These are phyloP conservation scores for Clathrus columnatus DNA, from an alignment of 768 basidiomycete genomes.

Conservation along the genomic window DNA sequence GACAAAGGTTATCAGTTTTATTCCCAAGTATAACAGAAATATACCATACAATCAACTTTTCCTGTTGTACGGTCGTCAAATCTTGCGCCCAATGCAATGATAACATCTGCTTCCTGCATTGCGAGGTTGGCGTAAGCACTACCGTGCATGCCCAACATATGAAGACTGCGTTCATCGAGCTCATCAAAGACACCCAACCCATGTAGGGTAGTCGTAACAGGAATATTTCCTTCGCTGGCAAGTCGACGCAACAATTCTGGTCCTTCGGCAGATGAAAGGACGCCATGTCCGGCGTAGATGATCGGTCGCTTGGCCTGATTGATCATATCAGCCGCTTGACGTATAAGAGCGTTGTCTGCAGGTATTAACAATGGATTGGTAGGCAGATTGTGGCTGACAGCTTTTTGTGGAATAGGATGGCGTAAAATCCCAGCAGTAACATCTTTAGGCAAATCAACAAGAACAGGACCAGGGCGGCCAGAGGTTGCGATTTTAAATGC, in stretches of 20 bases:
- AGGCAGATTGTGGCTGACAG: constrained; percentile 75
- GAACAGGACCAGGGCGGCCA: constrained; percentile 93
- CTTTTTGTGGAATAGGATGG: constrained; percentile 75
- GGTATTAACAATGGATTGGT: constrained; percentile 60
- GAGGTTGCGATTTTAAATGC: constrained; percentile 99
- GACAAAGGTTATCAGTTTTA: not conserved
- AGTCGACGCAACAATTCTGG: constrained; percentile 76
- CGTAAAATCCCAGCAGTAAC: constrained; percentile 89
- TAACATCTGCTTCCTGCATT: constrained; percentile 95
- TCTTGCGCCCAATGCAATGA: constrained; percentile 92
- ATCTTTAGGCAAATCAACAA: constrained; percentile 99
- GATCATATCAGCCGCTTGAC: constrained; percentile 82
- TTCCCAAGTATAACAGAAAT: not conserved
- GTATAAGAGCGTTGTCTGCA: constrained; percentile 57
- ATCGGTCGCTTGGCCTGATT: constrained; percentile 86
- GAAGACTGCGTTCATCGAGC: constrained; percentile 66
- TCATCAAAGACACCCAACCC: constrained; percentile 96
- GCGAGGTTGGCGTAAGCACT: constrained; percentile 95
- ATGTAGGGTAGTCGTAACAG: constrained; percentile 93
- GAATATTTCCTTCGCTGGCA: constrained; percentile 81
- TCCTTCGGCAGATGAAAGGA: constrained; percentile 74
- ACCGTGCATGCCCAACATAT: constrained; percentile 99
- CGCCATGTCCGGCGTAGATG: constrained; percentile 89
- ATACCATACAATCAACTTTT: constrained; percentile 49
- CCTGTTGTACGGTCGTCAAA: constrained; percentile 99